Percentiles rank a stretch among this genome's conserved stretches.
Evolutionary conservation across 345 rosid species (phyloP).

Genomic region (Schrenkiella parvula): DNA sequence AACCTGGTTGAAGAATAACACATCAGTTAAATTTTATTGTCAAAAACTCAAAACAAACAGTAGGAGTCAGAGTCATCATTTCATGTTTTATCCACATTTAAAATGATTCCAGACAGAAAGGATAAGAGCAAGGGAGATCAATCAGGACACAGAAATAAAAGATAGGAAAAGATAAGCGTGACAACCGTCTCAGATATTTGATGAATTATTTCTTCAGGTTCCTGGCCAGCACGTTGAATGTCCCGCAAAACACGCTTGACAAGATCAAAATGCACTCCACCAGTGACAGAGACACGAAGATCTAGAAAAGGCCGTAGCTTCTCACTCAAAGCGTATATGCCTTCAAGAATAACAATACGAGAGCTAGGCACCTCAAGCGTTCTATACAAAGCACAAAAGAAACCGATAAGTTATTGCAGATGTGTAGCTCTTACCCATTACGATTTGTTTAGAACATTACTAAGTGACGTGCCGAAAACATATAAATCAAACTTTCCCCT

Average conservation of each 20-base stretch:
- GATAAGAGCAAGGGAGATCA: conserved; percentile 8
- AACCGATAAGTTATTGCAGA: conserved; percentile 13
- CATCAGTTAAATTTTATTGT: background rate
- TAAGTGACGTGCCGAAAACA: background rate
- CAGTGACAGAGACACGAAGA: conserved; percentile 96
- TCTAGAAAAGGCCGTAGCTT: conserved; percentile 80
- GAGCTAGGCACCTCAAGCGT: conserved; percentile 90
- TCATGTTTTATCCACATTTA: background rate
- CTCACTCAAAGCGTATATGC: conserved; percentile 92
- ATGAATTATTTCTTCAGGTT: conserved; percentile 98
- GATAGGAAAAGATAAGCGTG: conserved; percentile 23
- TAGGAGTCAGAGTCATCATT: background rate
- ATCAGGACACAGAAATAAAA: conserved; percentile 4
- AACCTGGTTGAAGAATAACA: conserved; percentile 46
- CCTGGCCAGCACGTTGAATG: conserved; percentile 97
- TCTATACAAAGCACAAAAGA: conserved; percentile 42
- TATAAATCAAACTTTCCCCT: background rate
- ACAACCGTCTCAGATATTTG: conserved; percentile 96
- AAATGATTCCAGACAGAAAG: background rate
- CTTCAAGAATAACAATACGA: conserved; percentile 89
- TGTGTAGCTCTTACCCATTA: background rate
- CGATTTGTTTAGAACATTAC: background rate
- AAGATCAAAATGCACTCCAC: conserved; percentile 96
- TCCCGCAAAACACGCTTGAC: conserved; percentile 95
- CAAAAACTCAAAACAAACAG: background rate